These are phyloP conservation scores for Mucor irregularis DNA, from an alignment of 371 early-diverging fungal genomes.

Conservation along the genomic window DNA sequence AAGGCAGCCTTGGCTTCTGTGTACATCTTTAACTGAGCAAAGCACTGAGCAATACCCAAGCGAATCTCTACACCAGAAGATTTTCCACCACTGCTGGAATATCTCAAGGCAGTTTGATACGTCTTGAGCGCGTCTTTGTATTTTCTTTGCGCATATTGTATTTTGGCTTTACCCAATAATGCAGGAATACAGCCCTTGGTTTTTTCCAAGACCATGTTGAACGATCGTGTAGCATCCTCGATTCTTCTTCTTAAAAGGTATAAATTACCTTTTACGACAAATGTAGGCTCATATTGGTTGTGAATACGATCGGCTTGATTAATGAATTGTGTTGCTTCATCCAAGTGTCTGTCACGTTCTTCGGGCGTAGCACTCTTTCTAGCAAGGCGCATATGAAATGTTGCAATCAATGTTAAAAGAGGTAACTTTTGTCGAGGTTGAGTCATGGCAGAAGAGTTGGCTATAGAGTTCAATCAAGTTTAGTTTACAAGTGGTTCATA, in stretches of 20 bases:
- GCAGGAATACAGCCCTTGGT: constrained; percentile 74
- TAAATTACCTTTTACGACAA: constrained; percentile 69
- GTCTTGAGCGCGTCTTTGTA: constrained; percentile 64
- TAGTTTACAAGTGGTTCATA: too few species aligned
- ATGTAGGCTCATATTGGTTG: constrained; percentile 65
- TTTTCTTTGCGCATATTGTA: constrained; percentile 57
- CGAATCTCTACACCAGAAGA: constrained; percentile 66
- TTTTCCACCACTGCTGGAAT: constrained; percentile 49
- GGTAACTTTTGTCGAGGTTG: constrained; percentile 66
- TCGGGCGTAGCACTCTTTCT: constrained; percentile 36
- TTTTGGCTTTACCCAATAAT: constrained; percentile 72
- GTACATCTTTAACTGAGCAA: constrained; percentile 70
- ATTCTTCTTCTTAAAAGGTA: constrained; percentile 59
- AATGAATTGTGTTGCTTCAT: constrained; percentile 67
- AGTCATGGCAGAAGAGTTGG: constrained; percentile 49
- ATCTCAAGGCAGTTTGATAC: constrained; percentile 75
- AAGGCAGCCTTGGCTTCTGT: constrained; percentile 73
- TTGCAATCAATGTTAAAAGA: constrained; percentile 65
- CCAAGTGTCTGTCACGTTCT: constrained; percentile 57
- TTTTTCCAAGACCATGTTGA: constrained; percentile 62
- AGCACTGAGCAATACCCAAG: constrained; percentile 88
- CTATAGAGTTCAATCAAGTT: too few species aligned
- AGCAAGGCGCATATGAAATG: constrained; percentile 66
- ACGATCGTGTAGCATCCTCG: constrained; percentile 71
- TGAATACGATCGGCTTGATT: constrained; percentile 76